These are phyloP conservation scores for Pseudogymnoascus sp. DNA, from an alignment of 2,329 filamentous ascomycete species.

Conservation along the genomic window DNA sequence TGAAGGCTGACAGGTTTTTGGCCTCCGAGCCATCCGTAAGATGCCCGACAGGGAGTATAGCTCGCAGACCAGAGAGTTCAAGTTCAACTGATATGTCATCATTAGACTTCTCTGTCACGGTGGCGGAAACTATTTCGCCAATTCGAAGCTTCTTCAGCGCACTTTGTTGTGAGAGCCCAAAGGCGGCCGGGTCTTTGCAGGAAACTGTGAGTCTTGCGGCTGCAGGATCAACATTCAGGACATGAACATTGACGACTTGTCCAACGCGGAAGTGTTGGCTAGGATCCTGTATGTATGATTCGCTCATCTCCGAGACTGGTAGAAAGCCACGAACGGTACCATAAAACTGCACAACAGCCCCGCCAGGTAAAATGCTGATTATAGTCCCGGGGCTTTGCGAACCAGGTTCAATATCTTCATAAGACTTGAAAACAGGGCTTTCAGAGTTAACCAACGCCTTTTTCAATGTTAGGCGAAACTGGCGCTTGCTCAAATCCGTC, in stretches of 20 bases:
- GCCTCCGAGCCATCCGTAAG: constrained; percentile 74
- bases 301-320: constrained; percentile 94
- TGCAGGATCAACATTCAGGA: constrained; percentile 69
- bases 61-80: constrained; percentile 63
- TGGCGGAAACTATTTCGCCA: constrained; percentile 68
- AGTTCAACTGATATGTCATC: constrained; percentile 73
- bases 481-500: constrained; percentile 63
- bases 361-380: constrained; percentile 66
- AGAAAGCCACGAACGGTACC: constrained; percentile 76
- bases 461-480: constrained; percentile 83
- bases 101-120: constrained; percentile 71
- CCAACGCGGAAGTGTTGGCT: constrained; percentile 81
- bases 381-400: constrained; percentile 80
- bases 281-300: constrained; percentile 86
- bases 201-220: constrained; percentile 71
- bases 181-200: constrained; percentile 79
- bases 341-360: constrained; percentile 90
- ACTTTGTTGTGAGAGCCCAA: constrained; percentile 66
- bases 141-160: constrained; percentile 65
- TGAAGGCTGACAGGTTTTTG: constrained; percentile 68
- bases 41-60: constrained; percentile 66
- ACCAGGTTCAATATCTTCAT: constrained; percentile 63
- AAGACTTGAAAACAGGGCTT: constrained; percentile 66
- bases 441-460: constrained; percentile 92
- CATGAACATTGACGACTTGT: constrained; percentile 84